Base-by-base conservation (phyloP, 768 basidiomycete species). In the Russula emetica region DNA sequence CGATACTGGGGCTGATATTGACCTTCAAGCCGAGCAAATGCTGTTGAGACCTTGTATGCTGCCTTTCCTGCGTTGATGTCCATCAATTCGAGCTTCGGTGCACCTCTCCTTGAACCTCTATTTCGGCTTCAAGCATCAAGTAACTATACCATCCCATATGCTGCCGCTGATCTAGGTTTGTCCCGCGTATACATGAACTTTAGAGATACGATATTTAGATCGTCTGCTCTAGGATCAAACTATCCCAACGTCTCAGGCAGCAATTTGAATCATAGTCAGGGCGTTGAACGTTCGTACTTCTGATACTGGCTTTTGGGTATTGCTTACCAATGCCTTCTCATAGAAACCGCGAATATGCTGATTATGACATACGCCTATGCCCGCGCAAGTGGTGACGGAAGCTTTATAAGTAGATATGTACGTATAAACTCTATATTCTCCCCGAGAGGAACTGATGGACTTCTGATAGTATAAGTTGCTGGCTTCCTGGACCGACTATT, bases 31-130 rank as follows among this genome's bases (percentile, higher is more conserved):
- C 58, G 64, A 28, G 76, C 75, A 8, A 82, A 79, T 67, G 77
- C 84, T 0, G 82, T 85, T 10, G 85, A 87, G 62, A 82, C 84
- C 24, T 75, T 82, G 28, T 82, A 75, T 66, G 73, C 80, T 24
- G 68, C 83, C 8, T 85, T 80, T 70, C 84, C 77, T 11, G 71
- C 80, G 5, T 73, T 83, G 54, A 70, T 86, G 58, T 86, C 84
- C 68, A 75, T 78, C 52, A 84, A 85, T 69, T 80, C 84, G 2
- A 64, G 58, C 1, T 75, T 85, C 30, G 84, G 84, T 1, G 60
- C 44, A 22, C 54, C 28, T 22, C 67, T 70, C 28, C 63, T 73
- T 18, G 58, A 61, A 30, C 72, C 72, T 30, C 61, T 72, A 11
- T 58, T 73, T 49, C 66, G 45, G 20, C 62, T 67, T 60, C 64